Base-by-base conservation (phyloP, 106 monocot genomes). In the Dendrobium nobile region DNA sequence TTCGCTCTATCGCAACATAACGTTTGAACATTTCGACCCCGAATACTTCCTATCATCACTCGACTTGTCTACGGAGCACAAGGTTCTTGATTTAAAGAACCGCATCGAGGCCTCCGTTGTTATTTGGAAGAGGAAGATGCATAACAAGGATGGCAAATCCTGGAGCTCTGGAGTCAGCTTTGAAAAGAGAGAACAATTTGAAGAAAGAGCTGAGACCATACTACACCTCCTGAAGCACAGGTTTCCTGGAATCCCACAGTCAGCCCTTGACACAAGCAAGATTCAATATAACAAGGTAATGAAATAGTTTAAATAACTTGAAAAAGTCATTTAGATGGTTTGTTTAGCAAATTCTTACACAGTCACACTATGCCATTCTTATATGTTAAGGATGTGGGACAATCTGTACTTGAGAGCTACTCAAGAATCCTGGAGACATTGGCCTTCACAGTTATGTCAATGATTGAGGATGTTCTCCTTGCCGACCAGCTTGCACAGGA, bases 91-190 rank as follows among this genome's bases (percentile, higher is more conserved):
- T 77, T 81, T 95, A 47, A 95, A 95, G 79, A 88, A 95, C 84
- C 85, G 90, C 37, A 92, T 95, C 15, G 95, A 95, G 77, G 90
- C 95, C 13, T 95, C 92, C 0, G 75, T 89, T 4, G 80, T 96
- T 20, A 96, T 96, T 70, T 96, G 96, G 96, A 96, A 90, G 86
- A 87, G 93, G 86, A 96, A 96, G 89, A 90, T 93, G 93, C 47
- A 84, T 80, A 90, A 90, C 86, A 94, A 94, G 77, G 94, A 94
- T 61, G 72, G 78, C 74, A 94, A 91, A 81, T 92, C 92, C 15
- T 94, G 97, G 97, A 90, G 91, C n/a, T 92, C 94, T 47, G 77
- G 82, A 48, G 85, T 98, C 2, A 98, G 97, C 83, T 70, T 87
- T 44, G 97, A 94, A 82, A 98, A 94, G 77, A 91, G 94, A 75